Conservation (phyloP, 495 filamentous ascomycete genomes). For the Cercophora samala region DNA sequence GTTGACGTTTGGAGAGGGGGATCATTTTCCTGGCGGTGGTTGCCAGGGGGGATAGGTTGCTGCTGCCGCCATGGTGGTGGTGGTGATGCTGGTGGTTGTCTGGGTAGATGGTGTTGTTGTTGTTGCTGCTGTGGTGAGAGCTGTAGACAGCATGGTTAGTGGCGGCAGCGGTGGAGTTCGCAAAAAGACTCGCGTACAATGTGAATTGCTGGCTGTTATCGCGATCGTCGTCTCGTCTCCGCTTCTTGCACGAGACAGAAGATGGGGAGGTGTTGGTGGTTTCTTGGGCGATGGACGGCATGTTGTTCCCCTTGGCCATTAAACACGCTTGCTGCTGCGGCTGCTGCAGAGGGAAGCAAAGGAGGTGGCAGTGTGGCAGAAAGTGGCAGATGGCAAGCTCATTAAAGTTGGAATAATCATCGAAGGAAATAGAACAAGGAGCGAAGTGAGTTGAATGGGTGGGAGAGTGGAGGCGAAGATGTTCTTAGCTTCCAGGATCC, state of each 20-base stretch:
- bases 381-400: background rate
- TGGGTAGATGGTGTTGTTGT: background rate
- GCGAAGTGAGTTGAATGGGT: background rate
- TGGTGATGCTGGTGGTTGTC: constrained; percentile 15
- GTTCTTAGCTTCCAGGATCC: background rate
- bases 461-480: constrained; percentile 8
- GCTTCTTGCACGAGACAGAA: constrained; percentile 36
- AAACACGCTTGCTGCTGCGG: background rate
- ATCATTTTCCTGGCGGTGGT: constrained; percentile 34
- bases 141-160: constrained; percentile 20
- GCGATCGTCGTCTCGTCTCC: constrained; percentile 42
- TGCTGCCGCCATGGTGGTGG: constrained; percentile 14
- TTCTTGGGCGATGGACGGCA: constrained; percentile 37
- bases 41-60: constrained; percentile 7
- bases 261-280: constrained; percentile 11
- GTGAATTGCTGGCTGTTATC: constrained; percentile 28
- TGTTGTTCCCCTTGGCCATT: constrained; percentile 12
- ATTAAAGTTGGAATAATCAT: background rate
- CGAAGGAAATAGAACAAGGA: constrained; percentile 6
- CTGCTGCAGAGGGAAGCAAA: background rate
- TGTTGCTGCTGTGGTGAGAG: constrained; percentile 2
- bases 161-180: constrained; percentile 1
- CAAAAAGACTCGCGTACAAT: constrained; percentile 31
- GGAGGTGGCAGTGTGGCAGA: background rate
- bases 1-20: constrained; percentile 35